These are phyloP conservation scores for Hamigera avellanea DNA, from an alignment of 495 filamentous ascomycete species.

Conservation along the genomic window DNA sequence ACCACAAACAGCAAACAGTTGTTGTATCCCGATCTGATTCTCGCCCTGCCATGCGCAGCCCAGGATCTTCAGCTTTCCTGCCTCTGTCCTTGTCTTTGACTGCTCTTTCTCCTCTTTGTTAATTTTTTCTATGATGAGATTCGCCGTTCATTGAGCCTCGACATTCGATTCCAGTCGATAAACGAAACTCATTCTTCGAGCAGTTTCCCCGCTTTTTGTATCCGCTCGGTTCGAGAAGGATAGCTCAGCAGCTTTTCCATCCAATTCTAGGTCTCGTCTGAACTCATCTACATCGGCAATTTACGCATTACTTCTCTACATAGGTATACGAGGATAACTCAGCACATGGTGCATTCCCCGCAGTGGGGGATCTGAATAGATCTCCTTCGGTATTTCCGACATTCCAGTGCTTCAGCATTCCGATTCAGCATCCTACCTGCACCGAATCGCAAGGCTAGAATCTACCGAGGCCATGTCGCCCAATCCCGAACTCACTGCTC, in stretches of 20 bases:
- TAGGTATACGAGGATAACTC: too few relatives aligned
- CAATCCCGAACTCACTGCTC: slow-evolving; percentile 48
- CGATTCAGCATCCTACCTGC: neutral
- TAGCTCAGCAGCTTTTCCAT: neutral
- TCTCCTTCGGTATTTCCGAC: slow-evolving; percentile 29
- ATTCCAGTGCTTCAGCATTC: slow-evolving; percentile 20
- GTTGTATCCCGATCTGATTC: too few relatives aligned
- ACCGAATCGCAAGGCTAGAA: neutral
- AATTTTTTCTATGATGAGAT: neutral
- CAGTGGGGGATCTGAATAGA: slow-evolving; percentile 36
- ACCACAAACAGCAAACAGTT: slow-evolving; percentile 29
- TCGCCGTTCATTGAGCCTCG: neutral
- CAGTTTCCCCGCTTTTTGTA: neutral
- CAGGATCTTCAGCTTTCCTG: slow-evolving; percentile 5
- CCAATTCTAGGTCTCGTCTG: neutral
- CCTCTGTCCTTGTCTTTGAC: too few relatives aligned
- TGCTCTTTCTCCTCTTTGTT: slow-evolving; percentile 1
- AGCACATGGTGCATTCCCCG: slow-evolving; percentile 38
- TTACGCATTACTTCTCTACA: too few relatives aligned
- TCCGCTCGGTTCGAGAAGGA: neutral
- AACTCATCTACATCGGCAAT: too few relatives aligned
- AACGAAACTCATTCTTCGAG: too few relatives aligned
- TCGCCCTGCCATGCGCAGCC: slow-evolving; percentile 11
- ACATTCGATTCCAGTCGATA: neutral
- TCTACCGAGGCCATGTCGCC: slow-evolving; percentile 23